phyloP scores from a whole-genome alignment of 2,329 filamentous ascomycete species.

The Cordyceps fumosorosea region DNA sequence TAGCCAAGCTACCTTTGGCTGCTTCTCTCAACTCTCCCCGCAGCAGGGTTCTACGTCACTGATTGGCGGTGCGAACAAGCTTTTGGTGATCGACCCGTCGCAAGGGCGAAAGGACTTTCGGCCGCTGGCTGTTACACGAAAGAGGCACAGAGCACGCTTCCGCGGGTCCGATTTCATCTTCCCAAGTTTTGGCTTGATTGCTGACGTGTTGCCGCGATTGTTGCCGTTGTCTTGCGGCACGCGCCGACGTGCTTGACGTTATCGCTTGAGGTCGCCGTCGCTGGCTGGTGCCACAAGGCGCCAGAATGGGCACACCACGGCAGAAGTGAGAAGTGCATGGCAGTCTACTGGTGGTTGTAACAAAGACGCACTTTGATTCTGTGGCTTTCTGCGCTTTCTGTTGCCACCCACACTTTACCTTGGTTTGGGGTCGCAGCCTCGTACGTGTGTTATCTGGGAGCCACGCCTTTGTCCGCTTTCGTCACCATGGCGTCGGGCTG shows the following conservation, averaged over 20 bases:
- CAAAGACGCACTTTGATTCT: neutral
- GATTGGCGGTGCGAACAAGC: slow-evolving; percentile 5
- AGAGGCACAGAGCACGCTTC: neutral
- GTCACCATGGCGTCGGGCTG: neutral
- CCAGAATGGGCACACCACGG: neutral
- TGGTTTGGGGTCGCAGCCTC: neutral
- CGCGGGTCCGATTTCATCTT: neutral
- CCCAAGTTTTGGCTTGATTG: neutral
- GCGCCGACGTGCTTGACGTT: neutral
- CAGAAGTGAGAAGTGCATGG: neutral
- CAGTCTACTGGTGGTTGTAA: neutral
- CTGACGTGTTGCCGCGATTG: neutral
- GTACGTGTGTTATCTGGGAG: neutral
- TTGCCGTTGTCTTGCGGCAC: neutral
- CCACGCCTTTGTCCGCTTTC: neutral
- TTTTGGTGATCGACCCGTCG: slow-evolving; percentile 4
- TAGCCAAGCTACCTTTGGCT: neutral
- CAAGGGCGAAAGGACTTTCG: neutral
- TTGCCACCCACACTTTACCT: neutral
- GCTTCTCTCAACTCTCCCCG: neutral
- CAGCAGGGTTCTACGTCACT: slow-evolving; percentile 9
- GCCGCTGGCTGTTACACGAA: neutral
- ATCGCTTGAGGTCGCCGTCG: neutral
- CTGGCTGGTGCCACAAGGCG: neutral
- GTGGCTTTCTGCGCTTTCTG: neutral